Percentiles rank a stretch among this genome's conserved stretches.
These are phyloP conservation scores for Triticum aestivum DNA, from an alignment of 176 grass and related monocot genomes.

Conservation along the genomic window IWGSC_CS_RefSeq_v2.1 NC_057806.1:302163549-302164048, in stretches of 20 bases:
- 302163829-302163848: background rate
- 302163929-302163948: background rate
- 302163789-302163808: background rate
- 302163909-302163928: background rate
- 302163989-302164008: too few species aligned
- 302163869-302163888: too few species aligned
- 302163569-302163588: background rate
- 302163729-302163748: background rate
- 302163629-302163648: slow-evolving; percentile 11
- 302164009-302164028: background rate
- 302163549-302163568: background rate
- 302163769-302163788: background rate
- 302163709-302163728: background rate
- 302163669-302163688: slow-evolving; percentile 29
- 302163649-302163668: slow-evolving; percentile 32
- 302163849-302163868: background rate
- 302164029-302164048: background rate
- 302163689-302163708: background rate
- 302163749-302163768: background rate
- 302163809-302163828: background rate
- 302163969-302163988: too few species aligned
- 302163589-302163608: slow-evolving; percentile 10
- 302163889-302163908: background rate
- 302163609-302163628: slow-evolving; percentile 20
- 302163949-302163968: too few species aligned